phyloP scores from a whole-genome alignment of 106 monocot genomes.

The Platanthera zijinensis region DNA sequence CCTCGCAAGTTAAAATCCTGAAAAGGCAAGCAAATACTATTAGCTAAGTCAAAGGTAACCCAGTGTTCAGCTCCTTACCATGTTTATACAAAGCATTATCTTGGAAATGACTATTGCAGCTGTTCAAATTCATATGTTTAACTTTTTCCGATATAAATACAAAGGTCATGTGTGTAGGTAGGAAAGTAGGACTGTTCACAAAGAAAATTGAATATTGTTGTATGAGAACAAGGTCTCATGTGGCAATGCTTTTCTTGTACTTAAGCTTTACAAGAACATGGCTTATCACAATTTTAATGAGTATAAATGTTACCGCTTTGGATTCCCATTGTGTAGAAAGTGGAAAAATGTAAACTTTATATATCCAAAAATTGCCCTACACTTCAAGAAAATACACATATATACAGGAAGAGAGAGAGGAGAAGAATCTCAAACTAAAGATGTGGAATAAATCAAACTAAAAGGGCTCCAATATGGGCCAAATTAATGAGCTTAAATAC shows the following conservation, averaged over 20 bases:
- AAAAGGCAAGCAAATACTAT: neutral
- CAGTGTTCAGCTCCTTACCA: neutral
- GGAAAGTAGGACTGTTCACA: neutral
- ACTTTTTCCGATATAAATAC: neutral
- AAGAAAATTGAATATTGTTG: neutral
- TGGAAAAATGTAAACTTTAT: too few relatives aligned
- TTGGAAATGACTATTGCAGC: neutral
- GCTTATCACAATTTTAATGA: neutral
- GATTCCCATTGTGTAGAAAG: too few relatives aligned
- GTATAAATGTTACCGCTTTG: too few relatives aligned
- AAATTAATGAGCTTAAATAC: too few relatives aligned
- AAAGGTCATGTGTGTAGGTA: neutral
- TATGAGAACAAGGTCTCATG: neutral
- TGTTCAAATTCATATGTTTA: neutral
- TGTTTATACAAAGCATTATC: neutral
- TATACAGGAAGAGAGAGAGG: too few relatives aligned
- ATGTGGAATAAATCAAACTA: too few relatives aligned
- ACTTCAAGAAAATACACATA: too few relatives aligned
- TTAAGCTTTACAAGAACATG: neutral
- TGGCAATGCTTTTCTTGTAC: neutral
- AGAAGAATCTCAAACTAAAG: too few relatives aligned
- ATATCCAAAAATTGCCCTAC: too few relatives aligned
- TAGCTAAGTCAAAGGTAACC: neutral
- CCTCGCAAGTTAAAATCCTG: slow-evolving; percentile 1
- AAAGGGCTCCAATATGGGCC: too few relatives aligned